Evolutionary conservation across 345 rosid genomes (phyloP).

Genomic region (Alliaria petiolata): DNA sequence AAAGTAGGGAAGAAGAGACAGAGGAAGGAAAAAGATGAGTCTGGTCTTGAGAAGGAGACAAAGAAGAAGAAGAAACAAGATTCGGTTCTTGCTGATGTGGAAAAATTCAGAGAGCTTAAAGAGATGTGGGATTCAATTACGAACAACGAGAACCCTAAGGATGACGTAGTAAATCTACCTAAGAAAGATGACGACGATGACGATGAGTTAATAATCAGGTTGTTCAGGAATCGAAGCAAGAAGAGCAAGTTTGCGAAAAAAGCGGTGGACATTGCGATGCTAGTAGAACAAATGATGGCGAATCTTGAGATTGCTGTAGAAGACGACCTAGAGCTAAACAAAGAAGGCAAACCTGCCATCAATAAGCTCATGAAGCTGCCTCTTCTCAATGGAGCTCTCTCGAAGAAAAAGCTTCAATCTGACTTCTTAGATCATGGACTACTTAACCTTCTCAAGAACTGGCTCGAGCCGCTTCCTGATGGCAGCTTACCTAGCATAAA

Average conservation of each 20-base stretch:
- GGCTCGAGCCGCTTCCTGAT: constrained; percentile 98
- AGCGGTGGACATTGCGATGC: constrained; percentile 59
- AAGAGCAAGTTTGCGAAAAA: constrained; percentile 59
- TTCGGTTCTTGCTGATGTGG: constrained; percentile 7
- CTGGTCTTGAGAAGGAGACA: constrained; percentile 24
- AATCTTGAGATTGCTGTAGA: constrained; percentile 82
- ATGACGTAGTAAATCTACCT: constrained; percentile 44
- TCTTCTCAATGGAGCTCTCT: constrained; percentile 67
- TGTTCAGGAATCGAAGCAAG: constrained; percentile 53
- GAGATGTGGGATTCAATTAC: constrained; percentile 93
- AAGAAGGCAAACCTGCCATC: constrained; percentile 68
- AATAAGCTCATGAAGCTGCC: constrained; percentile 81
- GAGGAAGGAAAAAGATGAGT: constrained; percentile 22
- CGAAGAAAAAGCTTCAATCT: constrained; percentile 77
- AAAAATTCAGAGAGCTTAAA: constrained; percentile 42
- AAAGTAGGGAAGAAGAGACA: constrained; percentile 48
- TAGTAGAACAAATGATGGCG: constrained; percentile 80
- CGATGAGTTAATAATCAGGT: constrained; percentile 41
- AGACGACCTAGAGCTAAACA: constrained; percentile 68
- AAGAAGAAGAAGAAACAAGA: constrained; percentile 39
- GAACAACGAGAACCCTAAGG: constrained; percentile 67
- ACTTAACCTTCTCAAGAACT: constrained; percentile 61
- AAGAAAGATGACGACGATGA: constrained; percentile 58
- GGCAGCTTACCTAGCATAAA: constrained; percentile 87
- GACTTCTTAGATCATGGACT: constrained; percentile 90